Conservation (phyloP, 2,329 filamentous ascomycete genomes). For the Pseudogymnoascus sp. region DNA sequence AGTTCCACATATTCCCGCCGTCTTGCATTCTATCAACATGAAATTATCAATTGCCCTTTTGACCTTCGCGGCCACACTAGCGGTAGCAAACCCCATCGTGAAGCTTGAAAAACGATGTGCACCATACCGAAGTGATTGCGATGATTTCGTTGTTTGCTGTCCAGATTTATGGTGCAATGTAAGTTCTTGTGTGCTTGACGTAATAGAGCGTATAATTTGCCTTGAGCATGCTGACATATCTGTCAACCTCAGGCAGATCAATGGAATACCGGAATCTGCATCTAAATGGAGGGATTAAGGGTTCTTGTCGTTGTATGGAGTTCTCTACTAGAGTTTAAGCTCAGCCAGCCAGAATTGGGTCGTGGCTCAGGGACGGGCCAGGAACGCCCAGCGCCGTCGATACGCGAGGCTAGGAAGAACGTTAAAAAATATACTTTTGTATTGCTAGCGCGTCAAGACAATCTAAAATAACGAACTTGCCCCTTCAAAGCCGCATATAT, state of each 20-base stretch:
- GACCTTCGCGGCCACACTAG: neutral
- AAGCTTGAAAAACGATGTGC: neutral
- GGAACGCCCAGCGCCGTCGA: neutral
- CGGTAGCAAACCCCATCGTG: neutral
- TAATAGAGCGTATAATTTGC: neutral
- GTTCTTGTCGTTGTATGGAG: neutral
- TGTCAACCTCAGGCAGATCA: neutral
- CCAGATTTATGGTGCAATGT: neutral
- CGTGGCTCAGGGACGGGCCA: neutral
- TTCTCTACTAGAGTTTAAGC: neutral
- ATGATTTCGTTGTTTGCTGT: neutral
- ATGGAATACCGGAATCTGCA: too few species aligned
- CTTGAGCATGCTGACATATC: neutral
- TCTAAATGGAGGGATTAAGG: neutral
- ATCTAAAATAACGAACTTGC: neutral
- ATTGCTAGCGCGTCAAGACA: neutral
- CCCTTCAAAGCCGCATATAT: neutral
- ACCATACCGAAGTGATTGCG: neutral
- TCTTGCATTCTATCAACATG: neutral
- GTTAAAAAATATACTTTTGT: constrained; percentile 1
- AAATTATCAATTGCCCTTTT: neutral
- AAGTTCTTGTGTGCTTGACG: neutral
- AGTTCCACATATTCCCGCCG: neutral
- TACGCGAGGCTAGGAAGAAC: neutral
- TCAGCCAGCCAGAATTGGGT: neutral